A percentile compares a stretch with the other conserved stretches of the same genome.
Evolutionary conservation across 2,329 filamentous ascomycete genomes (phyloP).

Genomic region (Botrytis pseudocinerea): DNA sequence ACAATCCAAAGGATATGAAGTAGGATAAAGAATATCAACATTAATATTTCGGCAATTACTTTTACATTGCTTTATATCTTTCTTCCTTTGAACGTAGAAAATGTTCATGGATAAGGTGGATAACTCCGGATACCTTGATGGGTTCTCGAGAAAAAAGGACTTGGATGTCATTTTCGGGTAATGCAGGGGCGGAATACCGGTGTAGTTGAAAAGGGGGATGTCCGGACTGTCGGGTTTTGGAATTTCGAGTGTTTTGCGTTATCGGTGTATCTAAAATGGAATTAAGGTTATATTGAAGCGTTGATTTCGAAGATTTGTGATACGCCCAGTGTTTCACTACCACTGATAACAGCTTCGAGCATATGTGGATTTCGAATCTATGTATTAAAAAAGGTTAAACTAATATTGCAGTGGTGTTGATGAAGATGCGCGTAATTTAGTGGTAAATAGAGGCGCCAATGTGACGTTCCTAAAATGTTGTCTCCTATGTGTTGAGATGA

Average conservation of each 20-base stretch:
- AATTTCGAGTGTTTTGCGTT: not conserved
- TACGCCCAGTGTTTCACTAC: not conserved
- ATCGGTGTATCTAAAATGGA: not conserved
- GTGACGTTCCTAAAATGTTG: not conserved
- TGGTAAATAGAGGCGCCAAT: not conserved
- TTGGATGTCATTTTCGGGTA: constrained; percentile 18
- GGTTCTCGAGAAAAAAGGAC: not conserved
- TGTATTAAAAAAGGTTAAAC: too few relatives aligned
- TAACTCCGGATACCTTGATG: constrained; percentile 15
- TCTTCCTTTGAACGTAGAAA: constrained; percentile 24
- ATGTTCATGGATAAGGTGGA: constrained; percentile 27
- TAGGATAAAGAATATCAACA: constrained; percentile 27
- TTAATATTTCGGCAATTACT: constrained; percentile 35
- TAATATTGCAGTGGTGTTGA: not conserved
- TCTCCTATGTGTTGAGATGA: not conserved
- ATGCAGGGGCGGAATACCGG: constrained; percentile 14
- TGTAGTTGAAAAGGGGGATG: not conserved
- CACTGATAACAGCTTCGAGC: not conserved
- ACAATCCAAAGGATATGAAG: constrained; percentile 5
- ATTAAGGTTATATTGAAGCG: not conserved
- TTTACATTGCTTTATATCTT: constrained; percentile 24
- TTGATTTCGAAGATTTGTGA: not conserved
- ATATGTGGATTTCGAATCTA: not conserved
- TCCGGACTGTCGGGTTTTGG: not conserved
- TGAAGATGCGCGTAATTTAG: not conserved